Evolutionary conservation across 305 asterid genomes (phyloP).

Genomic region (Petunia hybrid): DNA sequence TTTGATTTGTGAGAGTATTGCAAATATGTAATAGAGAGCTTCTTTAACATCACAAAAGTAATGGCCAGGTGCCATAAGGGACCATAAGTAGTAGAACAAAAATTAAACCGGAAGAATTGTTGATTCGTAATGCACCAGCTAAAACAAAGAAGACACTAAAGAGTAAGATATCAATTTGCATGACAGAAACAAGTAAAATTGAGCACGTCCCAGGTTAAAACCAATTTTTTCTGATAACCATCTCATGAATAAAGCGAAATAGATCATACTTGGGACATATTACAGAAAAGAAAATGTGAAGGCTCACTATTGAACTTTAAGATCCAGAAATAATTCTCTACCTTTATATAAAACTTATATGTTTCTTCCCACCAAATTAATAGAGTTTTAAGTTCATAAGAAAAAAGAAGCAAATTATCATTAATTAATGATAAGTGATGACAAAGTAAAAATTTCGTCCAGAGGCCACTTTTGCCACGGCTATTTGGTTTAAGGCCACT

Average conservation of each 20-base stretch:
- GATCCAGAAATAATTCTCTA: constrained; percentile 4
- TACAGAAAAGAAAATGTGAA: constrained; percentile 15
- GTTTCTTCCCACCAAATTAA: not conserved
- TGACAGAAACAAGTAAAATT: not conserved
- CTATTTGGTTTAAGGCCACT: too few relatives aligned
- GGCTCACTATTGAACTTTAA: not conserved
- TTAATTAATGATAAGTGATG: constrained; percentile 1
- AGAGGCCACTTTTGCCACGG: too few relatives aligned
- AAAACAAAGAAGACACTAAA: not conserved
- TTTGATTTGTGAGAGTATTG: not conserved
- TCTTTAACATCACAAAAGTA: constrained; percentile 25
- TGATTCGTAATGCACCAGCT: not conserved
- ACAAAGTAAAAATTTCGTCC: too few relatives aligned
- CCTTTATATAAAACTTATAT: constrained; percentile 6
- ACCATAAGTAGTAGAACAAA: too few relatives aligned
- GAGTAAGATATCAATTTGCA: constrained; percentile 17
- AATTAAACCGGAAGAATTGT: constrained; percentile 13
- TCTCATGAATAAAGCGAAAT: constrained; percentile 5
- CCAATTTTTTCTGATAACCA: too few relatives aligned
- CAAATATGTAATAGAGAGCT: constrained; percentile 14
- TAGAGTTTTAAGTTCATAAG: not conserved
- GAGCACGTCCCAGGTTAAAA: not conserved
- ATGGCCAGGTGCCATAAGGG: not conserved
- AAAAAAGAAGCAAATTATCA: not conserved
- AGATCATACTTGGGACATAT: not conserved